Evolutionary conservation across 257 asterid species (phyloP).

Genomic region (Solanum appendiculatum): DNA sequence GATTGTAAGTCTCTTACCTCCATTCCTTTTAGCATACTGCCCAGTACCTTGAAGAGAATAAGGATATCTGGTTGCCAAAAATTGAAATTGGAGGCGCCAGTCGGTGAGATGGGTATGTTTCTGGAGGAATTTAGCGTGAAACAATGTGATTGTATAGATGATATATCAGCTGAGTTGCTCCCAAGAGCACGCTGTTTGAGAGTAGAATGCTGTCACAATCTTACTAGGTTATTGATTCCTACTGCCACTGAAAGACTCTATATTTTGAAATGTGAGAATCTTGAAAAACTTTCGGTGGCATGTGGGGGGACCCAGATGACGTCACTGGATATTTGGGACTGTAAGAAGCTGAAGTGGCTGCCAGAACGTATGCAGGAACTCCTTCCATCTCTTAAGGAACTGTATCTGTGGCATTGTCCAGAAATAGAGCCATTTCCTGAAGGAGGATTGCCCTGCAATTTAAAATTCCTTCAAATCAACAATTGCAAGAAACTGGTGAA

Average conservation of each 20-base stretch:
- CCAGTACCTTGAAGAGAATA: neutral
- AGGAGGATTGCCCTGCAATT: too few relatives aligned
- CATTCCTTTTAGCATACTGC: neutral
- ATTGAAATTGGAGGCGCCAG: neutral
- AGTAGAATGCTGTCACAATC: accelerated
- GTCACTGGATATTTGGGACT: too few relatives aligned
- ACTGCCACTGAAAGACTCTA: neutral
- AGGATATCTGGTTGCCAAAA: accelerated
- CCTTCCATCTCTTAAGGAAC: too few relatives aligned
- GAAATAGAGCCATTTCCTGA: too few relatives aligned
- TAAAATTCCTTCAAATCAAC: accelerated
- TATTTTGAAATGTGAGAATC: accelerated
- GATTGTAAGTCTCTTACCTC: neutral
- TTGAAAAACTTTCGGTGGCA: neutral
- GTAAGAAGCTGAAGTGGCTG: neutral
- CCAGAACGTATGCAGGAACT: neutral
- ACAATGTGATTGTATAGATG: too few relatives aligned
- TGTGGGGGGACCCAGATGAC: neutral
- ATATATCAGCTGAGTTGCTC: too few relatives aligned
- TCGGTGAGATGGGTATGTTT: neutral
- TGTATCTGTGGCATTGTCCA: too few relatives aligned
- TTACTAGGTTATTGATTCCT: neutral
- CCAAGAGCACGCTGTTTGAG: too few relatives aligned
- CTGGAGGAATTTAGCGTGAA: too few relatives aligned
- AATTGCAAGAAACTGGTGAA: neutral